Conservation (phyloP, 148 eudicot genomes). For the Hydrangea macrophylla region DNA sequence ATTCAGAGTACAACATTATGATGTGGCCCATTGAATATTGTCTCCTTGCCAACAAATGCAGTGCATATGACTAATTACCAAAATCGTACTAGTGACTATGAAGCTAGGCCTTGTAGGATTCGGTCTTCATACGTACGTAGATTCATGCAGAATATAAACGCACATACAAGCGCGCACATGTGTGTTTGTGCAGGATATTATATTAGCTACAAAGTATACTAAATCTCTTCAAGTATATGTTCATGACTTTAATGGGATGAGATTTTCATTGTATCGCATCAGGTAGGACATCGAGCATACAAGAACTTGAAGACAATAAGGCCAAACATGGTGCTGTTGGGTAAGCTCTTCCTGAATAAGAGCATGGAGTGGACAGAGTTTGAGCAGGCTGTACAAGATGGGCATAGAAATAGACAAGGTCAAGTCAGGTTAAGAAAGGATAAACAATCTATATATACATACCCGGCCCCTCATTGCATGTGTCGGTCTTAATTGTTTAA, state of each 20-base stretch:
- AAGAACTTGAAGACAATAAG: slow-evolving; percentile 76
- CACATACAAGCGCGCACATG: too few relatives aligned
- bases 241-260: slow-evolving; percentile 4
- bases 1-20: too few relatives aligned
- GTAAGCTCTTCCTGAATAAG: slow-evolving; percentile 82
- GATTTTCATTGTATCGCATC: too few relatives aligned
- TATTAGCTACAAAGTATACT: background rate
- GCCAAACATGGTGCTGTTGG: slow-evolving; percentile 85
- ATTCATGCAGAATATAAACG: background rate
- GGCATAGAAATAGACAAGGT: slow-evolving; percentile 81
- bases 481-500: slow-evolving; percentile 70
- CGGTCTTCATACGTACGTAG: background rate
- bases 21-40: too few relatives aligned
- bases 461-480: slow-evolving; percentile 98
- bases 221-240: background rate
- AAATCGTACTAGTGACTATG: too few relatives aligned
- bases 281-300: slow-evolving; percentile 91
- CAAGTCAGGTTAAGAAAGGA: slow-evolving; percentile 64
- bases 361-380: slow-evolving; percentile 89
- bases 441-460: slow-evolving; percentile 81
- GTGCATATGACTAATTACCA: too few relatives aligned
- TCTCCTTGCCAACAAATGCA: too few relatives aligned
- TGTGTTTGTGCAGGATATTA: too few relatives aligned
- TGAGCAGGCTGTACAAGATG: slow-evolving; percentile 66
- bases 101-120: background rate